These are phyloP conservation scores for Lactarius akahatsu DNA, from an alignment of 768 basidiomycete genomes.

Conservation along the genomic window DNA sequence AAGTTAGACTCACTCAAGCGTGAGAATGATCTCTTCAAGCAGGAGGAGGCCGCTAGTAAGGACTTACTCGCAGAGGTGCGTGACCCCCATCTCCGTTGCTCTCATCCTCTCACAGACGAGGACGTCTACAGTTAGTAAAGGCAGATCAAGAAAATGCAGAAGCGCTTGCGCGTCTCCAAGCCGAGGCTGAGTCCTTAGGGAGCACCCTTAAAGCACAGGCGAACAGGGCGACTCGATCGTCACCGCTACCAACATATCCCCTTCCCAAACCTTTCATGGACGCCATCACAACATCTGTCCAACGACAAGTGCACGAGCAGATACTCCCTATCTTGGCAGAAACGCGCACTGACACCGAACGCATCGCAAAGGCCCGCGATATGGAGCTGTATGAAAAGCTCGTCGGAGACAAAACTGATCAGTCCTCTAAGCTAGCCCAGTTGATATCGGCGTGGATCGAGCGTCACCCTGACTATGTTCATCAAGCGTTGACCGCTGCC, in stretches of 20 bases:
- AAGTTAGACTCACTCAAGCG: slow-evolving; percentile 16
- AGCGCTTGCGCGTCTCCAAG: slow-evolving; percentile 16
- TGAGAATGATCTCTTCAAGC: slow-evolving; percentile 11
- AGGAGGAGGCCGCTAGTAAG: slow-evolving; percentile 30
- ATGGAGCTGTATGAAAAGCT: slow-evolving; percentile 24
- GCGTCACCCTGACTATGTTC: slow-evolving; percentile 16
- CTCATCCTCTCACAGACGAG: neutral
- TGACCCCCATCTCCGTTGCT: neutral
- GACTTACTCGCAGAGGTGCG: slow-evolving; percentile 31
- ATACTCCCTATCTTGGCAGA: slow-evolving; percentile 14
- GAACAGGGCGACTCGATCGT: neutral
- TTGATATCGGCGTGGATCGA: slow-evolving; percentile 20
- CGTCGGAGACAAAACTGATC: slow-evolving; percentile 17
- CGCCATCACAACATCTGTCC: slow-evolving; percentile 13
- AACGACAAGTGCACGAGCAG: slow-evolving; percentile 14
- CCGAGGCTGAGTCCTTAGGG: slow-evolving; percentile 8
- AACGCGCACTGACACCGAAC: slow-evolving; percentile 11
- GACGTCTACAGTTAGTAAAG: slow-evolving; percentile 23
- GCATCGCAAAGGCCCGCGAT: slow-evolving; percentile 12
- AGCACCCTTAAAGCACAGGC: slow-evolving; percentile 14
- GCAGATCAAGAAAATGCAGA: slow-evolving; percentile 18
- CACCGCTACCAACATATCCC: neutral
- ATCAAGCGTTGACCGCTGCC: slow-evolving; percentile 7
- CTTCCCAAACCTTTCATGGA: slow-evolving; percentile 12
- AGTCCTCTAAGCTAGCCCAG: slow-evolving; percentile 19